Conservation (phyloP, 768 basidiomycete species). For the Pilatotrama ljubarskyi region DNA sequence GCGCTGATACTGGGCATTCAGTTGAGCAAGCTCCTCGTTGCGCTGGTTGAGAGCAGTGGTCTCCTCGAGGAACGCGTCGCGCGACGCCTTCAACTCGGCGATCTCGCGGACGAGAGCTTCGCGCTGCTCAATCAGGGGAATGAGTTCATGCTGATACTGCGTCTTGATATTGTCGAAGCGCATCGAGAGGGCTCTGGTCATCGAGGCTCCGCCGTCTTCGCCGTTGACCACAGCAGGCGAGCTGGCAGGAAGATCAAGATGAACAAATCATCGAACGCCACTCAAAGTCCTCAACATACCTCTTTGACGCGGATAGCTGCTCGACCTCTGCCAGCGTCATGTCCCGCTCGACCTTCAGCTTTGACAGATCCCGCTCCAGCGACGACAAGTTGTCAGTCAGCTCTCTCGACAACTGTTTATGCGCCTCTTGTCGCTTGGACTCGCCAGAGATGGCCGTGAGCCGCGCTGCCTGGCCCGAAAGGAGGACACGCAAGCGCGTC, state of each 20-base stretch:
- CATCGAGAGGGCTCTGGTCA: constrained; percentile 72
- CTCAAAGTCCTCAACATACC: constrained; percentile 44
- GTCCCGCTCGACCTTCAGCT: constrained; percentile 86
- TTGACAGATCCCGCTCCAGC: constrained; percentile 84
- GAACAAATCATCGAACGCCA: background rate
- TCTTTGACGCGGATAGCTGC: constrained; percentile 75
- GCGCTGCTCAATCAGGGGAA: constrained; percentile 79
- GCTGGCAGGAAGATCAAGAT: constrained; percentile 17
- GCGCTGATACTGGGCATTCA: constrained; percentile 79
- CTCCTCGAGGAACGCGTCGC: constrained; percentile 89
- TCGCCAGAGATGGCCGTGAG: constrained; percentile 86
- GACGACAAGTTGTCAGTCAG: constrained; percentile 71
- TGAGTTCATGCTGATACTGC: constrained; percentile 85
- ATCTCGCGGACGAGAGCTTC: constrained; percentile 81
- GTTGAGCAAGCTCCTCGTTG: constrained; percentile 90
- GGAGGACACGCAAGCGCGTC: constrained; percentile 74
- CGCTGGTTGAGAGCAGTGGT: constrained; percentile 86
- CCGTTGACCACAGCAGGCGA: constrained; percentile 17
- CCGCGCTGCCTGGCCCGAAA: constrained; percentile 87
- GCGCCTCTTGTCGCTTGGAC: constrained; percentile 68
- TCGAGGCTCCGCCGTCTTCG: constrained; percentile 26
- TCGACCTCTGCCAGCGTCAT: constrained; percentile 92
- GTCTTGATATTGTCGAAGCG: constrained; percentile 85
- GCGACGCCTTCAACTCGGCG: constrained; percentile 78
- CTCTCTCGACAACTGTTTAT: constrained; percentile 78